phyloP scores from a whole-genome alignment of 108 stramenopile species.

The Cyclotella choctawhatcheeana region DNA sequence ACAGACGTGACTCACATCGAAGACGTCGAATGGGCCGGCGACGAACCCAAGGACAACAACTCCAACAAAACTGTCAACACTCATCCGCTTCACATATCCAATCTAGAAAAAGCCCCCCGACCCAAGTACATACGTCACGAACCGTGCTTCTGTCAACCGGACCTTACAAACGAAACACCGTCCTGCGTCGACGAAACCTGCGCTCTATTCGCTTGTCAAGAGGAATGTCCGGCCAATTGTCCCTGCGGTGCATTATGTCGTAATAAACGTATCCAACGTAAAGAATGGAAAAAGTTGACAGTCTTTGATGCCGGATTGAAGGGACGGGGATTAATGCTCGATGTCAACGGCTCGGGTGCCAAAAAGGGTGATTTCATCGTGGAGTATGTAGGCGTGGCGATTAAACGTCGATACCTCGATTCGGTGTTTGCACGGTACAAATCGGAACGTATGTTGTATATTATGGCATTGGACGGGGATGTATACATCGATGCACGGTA shows the following conservation, averaged over 20 bases:
- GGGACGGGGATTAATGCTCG: slow-evolving; percentile 71
- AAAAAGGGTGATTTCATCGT: slow-evolving; percentile 69
- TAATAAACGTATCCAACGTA: slow-evolving; percentile 71
- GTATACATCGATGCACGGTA: slow-evolving; percentile 94
- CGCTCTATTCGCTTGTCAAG: slow-evolving; percentile 76
- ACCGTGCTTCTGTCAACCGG: slow-evolving; percentile 60
- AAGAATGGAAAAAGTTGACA: slow-evolving; percentile 65
- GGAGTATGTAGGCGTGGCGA: slow-evolving; percentile 89
- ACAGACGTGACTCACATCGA: slow-evolving; percentile 52
- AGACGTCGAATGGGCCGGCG: slow-evolving; percentile 62
- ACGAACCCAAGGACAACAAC: not conserved
- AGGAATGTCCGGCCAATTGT: slow-evolving; percentile 80
- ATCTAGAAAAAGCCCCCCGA: slow-evolving; percentile 40
- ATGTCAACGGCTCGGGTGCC: slow-evolving; percentile 59
- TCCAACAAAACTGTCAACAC: not conserved
- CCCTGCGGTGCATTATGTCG: slow-evolving; percentile 70
- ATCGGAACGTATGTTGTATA: slow-evolving; percentile 89
- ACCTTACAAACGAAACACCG: slow-evolving; percentile 11
- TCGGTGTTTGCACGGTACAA: slow-evolving; percentile 70
- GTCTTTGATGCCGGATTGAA: slow-evolving; percentile 81
- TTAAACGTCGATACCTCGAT: slow-evolving; percentile 62
- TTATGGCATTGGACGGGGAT: slow-evolving; percentile 92
- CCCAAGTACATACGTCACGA: slow-evolving; percentile 44
- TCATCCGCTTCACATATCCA: slow-evolving; percentile 2
- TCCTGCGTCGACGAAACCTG: slow-evolving; percentile 61